These are phyloP conservation scores for Themeda triandra DNA, from an alignment of 176 grass and related monocot genomes.

Conservation along the genomic window DNA sequence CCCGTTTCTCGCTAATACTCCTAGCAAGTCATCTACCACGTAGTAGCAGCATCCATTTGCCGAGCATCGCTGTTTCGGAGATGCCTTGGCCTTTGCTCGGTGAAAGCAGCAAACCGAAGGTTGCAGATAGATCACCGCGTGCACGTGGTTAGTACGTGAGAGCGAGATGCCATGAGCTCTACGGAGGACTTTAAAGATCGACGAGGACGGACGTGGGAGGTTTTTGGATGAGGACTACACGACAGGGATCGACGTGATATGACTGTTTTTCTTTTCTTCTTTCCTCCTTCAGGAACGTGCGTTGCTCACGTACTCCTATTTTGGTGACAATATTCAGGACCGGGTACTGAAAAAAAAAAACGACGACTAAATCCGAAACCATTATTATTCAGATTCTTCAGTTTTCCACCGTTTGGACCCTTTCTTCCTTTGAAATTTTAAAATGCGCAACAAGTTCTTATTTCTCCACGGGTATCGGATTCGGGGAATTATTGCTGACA, in stretches of 20 bases:
- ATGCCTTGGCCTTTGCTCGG: too few species aligned
- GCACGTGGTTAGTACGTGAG: not conserved
- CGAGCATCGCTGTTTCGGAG: too few species aligned
- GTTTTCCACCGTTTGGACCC: not conserved
- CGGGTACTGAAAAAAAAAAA: not conserved
- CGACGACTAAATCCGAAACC: too few species aligned
- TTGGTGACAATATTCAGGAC: not conserved
- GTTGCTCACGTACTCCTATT: not conserved
- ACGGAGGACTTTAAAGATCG: not conserved
- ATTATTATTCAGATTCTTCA: not conserved
- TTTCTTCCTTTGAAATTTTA: not conserved
- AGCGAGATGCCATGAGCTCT: not conserved
- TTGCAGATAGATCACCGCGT: too few species aligned
- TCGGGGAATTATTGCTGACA: too few species aligned
- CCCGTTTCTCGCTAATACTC: too few species aligned
- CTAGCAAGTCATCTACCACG: too few species aligned
- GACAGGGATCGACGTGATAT: not conserved
- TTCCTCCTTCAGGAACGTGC: not conserved
- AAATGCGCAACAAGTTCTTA: not conserved
- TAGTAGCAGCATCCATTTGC: too few species aligned
- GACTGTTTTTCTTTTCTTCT: not conserved
- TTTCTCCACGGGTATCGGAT: too few species aligned
- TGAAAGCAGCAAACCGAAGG: too few species aligned
- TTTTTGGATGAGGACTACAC: not conserved
- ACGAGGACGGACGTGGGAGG: not conserved